Percentiles rank a stretch among this genome's conserved stretches.
Conservation (phyloP, 78 protist genomes). For the Tieghemostelium lacteum region DNA sequence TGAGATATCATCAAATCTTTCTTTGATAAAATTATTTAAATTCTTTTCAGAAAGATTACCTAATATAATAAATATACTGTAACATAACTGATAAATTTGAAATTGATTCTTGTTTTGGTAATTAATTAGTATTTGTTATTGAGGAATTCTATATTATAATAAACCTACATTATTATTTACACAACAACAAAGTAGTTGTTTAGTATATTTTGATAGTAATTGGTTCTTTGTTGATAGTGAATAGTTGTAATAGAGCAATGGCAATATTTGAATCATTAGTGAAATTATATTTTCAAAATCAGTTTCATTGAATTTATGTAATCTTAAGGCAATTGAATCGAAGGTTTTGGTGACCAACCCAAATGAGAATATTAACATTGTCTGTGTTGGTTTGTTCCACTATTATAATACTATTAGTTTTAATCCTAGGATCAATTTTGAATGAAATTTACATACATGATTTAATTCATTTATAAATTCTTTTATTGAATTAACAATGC, state of each 20-base stretch:
- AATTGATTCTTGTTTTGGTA: not conserved
- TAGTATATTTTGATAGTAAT: not conserved
- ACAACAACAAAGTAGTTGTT: not conserved
- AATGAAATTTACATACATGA: not conserved
- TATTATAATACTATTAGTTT: not conserved
- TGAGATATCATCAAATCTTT: not conserved
- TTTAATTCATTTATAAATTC: not conserved
- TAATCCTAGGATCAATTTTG: not conserved
- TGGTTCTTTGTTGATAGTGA: not conserved
- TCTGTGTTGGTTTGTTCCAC: not conserved
- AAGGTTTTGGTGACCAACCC: no score
- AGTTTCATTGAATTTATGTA: no score
- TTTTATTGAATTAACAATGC: not conserved
- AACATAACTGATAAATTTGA: not conserved
- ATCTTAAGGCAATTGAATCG: no score
- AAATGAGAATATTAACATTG: not conserved
- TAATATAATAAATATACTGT: not conserved
- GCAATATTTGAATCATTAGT: not conserved
- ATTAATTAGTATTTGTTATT: not conserved
- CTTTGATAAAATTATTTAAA: not conserved
- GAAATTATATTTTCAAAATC: no score
- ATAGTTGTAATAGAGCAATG: not conserved
- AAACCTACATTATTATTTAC: not conserved
- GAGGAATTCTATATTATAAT: not conserved
- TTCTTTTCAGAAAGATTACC: constrained; percentile 4